Percentiles rank a stretch among this genome's conserved stretches.
Evolutionary conservation across 2,329 filamentous ascomycete genomes (phyloP).

Genomic region (Botryotinia convoluta): DNA sequence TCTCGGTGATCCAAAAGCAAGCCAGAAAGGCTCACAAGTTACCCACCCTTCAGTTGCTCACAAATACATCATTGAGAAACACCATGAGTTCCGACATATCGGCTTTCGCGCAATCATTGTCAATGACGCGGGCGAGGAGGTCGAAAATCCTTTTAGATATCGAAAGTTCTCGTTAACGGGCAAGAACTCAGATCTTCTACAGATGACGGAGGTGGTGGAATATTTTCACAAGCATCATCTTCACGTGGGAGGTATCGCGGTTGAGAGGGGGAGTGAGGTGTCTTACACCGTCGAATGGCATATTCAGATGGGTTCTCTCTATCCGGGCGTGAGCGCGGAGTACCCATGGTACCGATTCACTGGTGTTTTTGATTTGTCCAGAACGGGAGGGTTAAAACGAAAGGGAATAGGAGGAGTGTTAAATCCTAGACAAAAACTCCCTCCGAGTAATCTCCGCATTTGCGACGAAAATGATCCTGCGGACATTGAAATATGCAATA

Average conservation of each 20-base stretch:
- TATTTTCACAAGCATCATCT: neutral
- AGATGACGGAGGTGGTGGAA: conserved; percentile 1
- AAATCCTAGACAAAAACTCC: neutral
- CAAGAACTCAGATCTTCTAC: neutral
- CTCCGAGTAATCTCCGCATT: neutral
- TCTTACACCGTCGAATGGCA: neutral
- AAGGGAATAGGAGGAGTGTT: neutral
- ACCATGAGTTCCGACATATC: neutral
- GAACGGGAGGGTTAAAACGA: neutral
- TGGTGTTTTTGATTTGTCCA: neutral
- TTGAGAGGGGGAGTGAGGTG: neutral
- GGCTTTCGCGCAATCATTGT: neutral
- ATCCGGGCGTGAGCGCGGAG: neutral
- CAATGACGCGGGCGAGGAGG: neutral
- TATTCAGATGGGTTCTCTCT: neutral
- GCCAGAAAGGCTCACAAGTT: neutral
- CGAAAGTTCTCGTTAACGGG: neutral
- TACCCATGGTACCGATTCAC: neutral
- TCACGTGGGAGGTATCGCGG: neutral
- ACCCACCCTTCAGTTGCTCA: neutral
- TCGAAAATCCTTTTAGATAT: neutral
- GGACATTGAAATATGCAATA: neutral
- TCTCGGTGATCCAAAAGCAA: neutral
- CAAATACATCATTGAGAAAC: conserved; percentile 7
- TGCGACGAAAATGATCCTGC: neutral